Evolutionary conservation across 192 early-diverging fungal genomes (phyloP), one percentile per base, ranked within the genome.

Genomic region (Phlyctochytrium planicorne): DNA sequence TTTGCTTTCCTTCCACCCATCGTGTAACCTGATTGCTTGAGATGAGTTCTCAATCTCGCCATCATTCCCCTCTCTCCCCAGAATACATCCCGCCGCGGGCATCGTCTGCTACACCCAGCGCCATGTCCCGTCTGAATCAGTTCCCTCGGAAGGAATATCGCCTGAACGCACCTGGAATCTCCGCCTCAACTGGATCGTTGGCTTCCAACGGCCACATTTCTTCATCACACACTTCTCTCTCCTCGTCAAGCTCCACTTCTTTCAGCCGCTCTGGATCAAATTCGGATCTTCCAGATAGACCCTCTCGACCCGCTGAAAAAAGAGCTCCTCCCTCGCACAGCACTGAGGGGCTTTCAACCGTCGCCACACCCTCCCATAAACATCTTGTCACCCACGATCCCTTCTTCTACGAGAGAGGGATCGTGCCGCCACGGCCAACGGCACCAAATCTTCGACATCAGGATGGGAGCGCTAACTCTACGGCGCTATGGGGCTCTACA

Each of bases 321-420:
- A 57, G 4, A 4, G 55, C 55, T 12, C 55, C 10, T 12, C 16
- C 16, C 6, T 25, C 10, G 27, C 55, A 57, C 12, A 10, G 55
- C 10, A 57, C 55, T 27, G 25, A 10, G 12, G 16, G 27, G 12
- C 27, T 57, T 4, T 14, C 16, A 12, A 57, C 20, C 12, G 55
- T 25, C 10, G 14, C 55, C 55, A 27, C 55, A 27, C 55, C 55
- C 6, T 57, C 55, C 27, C 55, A 57, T 27, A 57, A 57, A 27
- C 10, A 24, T 6, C 55, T 57, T 27, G 55, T 57, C 55, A 57
- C 55, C 55, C 55, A 57, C 27, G 55, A 57, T 57, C 55, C 55
- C 14, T 57, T 20, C 27, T 57, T 57, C 55, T 57, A 57, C 27
- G 55, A 57, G 27, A 10, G 55, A 10, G 27, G 14, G 4, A 57